phyloP scores from a whole-genome alignment of 345 rosid species.

The Citrus unshiu region DNA sequence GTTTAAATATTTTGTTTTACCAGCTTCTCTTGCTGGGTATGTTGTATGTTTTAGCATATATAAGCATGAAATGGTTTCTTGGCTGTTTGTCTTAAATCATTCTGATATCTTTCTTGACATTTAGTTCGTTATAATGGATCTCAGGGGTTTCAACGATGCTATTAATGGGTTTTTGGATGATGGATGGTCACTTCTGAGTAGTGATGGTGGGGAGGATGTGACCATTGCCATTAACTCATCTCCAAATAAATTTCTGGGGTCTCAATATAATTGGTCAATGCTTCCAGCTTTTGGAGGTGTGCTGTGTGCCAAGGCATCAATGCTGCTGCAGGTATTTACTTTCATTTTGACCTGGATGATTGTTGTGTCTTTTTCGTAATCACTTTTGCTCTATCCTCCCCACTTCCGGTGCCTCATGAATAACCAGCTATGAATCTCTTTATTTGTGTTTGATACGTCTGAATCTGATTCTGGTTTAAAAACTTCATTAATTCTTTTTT shows the following conservation, averaged over 20 bases:
- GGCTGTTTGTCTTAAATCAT: not conserved
- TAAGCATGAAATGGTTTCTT: not conserved
- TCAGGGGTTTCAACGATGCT: conserved; percentile 96
- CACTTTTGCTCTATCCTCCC: not conserved
- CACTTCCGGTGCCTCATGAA: not conserved
- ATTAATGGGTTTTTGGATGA: conserved; percentile 90
- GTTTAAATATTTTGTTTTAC: not conserved
- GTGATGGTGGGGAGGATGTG: conserved; percentile 85
- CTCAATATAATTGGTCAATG: conserved; percentile 59
- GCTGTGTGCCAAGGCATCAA: conserved; percentile 93
- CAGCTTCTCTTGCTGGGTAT: not conserved
- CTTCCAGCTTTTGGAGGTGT: conserved; percentile 86
- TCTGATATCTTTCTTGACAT: not conserved
- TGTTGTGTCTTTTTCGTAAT: not conserved
- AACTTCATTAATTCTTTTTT: not conserved
- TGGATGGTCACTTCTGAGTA: conserved; percentile 84
- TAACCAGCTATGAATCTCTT: not conserved
- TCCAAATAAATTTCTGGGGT: conserved; percentile 64
- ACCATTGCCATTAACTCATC: conserved; percentile 74
- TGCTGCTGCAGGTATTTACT: conserved; percentile 77
- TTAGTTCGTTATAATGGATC: conserved; percentile 11
- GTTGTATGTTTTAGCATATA: not conserved
- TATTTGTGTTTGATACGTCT: not conserved
- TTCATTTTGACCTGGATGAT: not conserved
- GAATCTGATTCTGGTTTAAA: not conserved